Evolutionary conservation across 306 rosid genomes (phyloP).

Genomic region (Oxytropis ochrocephala): DNA sequence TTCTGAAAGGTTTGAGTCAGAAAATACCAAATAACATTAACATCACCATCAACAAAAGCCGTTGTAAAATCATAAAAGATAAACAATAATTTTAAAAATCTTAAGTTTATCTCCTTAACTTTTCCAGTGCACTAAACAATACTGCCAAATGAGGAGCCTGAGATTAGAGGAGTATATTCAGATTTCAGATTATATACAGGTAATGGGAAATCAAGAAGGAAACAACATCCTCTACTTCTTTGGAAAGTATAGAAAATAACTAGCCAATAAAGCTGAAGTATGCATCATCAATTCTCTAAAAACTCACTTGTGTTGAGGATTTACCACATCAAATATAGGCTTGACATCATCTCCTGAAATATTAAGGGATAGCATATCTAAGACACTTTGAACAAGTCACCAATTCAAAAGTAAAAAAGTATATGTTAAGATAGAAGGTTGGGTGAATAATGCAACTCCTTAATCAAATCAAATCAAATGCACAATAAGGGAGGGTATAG

Average conservation of each 20-base stretch:
- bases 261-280: neutral
- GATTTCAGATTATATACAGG: neutral
- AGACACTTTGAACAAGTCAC: conserved; percentile 13
- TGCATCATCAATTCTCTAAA: neutral
- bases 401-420: neutral
- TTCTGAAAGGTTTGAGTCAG: neutral
- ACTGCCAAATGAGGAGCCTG: neutral
- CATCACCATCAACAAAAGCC: neutral
- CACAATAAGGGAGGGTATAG: neutral
- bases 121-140: conserved; percentile 9
- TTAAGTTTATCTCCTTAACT: neutral
- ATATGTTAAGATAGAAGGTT: neutral
- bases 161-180: neutral
- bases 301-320: conserved; percentile 92
- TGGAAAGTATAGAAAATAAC: neutral
- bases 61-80: neutral
- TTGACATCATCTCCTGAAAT: conserved; percentile 56
- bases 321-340: conserved; percentile 64
- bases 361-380: conserved; percentile 1
- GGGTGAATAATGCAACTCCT: neutral
- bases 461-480: conserved; percentile 9
- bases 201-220: neutral
- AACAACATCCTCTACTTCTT: neutral
- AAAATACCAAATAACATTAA: neutral
- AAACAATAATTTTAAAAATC: neutral